These are phyloP conservation scores for Sphaerostilbella broomeana DNA, from an alignment of 2,329 filamentous ascomycete species.

Conservation along the genomic window DNA sequence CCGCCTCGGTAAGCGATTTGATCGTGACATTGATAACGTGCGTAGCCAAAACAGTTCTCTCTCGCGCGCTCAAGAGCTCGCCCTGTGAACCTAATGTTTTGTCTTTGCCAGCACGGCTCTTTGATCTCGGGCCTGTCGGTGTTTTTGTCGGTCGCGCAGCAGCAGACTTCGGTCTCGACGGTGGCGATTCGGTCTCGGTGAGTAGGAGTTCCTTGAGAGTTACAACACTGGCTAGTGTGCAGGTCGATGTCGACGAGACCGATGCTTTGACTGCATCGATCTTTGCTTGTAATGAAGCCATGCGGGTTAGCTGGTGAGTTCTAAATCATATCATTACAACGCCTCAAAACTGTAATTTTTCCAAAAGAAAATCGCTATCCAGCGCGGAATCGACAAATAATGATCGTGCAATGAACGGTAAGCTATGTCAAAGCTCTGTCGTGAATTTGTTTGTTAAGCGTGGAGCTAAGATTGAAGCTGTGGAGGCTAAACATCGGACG, in stretches of 20 bases:
- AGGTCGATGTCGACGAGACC: constrained; percentile 46
- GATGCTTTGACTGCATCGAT: constrained; percentile 48
- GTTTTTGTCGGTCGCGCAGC: constrained; percentile 24
- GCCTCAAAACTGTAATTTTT: constrained; percentile 14
- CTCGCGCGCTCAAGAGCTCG: constrained; percentile 33
- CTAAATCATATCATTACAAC: constrained; percentile 29
- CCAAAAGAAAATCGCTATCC: constrained; percentile 20
- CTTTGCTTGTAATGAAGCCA: constrained; percentile 39
- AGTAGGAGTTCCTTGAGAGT: constrained; percentile 41
- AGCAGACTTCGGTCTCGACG: constrained; percentile 21
- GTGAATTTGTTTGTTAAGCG: constrained; percentile 4
- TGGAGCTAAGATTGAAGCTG: constrained; percentile 1
- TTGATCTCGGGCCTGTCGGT: constrained; percentile 20
- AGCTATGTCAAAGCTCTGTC: constrained; percentile 2
- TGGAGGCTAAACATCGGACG: constrained; percentile 28
- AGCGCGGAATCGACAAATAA: constrained; percentile 18
- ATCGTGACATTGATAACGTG: constrained; percentile 65
- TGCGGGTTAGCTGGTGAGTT: constrained; percentile 25
- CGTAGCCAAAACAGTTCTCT: constrained; percentile 62
- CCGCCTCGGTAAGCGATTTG: constrained; percentile 60
- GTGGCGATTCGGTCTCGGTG: constrained; percentile 25
- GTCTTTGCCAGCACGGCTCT: constrained; percentile 17
- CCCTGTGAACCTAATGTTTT: constrained; percentile 15
- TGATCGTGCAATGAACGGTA: constrained; percentile 14
- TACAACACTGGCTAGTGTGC: constrained; percentile 44